phyloP scores from a whole-genome alignment of 306 rosid genomes.

The Citrullus mucosospermus region DNA sequence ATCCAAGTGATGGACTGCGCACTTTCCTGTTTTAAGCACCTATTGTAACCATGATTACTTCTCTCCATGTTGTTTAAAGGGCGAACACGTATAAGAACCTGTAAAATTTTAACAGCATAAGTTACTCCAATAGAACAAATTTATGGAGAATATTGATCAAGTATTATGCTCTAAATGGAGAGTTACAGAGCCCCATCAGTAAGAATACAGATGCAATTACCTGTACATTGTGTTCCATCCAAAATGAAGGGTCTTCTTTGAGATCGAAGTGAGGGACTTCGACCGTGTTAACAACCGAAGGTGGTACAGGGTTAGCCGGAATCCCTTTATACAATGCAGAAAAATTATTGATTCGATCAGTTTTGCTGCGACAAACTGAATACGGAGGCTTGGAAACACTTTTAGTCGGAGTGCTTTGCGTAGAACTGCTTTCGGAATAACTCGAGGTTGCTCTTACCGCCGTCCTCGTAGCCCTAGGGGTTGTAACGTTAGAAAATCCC shows the following conservation, averaged over 20 bases:
- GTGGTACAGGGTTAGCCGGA: constrained; percentile 31
- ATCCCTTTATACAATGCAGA: constrained; percentile 64
- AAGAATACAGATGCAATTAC: constrained; percentile 19
- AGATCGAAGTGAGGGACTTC: constrained; percentile 97
- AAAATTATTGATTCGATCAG: constrained; percentile 53
- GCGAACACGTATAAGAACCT: constrained; percentile 94
- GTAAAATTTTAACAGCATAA: constrained; percentile 3
- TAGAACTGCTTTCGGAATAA: constrained; percentile 62
- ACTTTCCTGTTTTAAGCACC: constrained; percentile 84
- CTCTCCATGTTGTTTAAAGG: constrained; percentile 85
- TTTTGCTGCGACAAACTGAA: constrained; percentile 47
- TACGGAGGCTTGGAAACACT: constrained; percentile 65
- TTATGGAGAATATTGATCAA: not conserved
- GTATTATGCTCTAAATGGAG: not conserved
- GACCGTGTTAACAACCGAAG: constrained; percentile 53
- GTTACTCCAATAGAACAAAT: constrained; percentile 2
- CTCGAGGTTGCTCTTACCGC: constrained; percentile 30
- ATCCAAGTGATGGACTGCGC: constrained; percentile 65
- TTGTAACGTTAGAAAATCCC: constrained; percentile 24
- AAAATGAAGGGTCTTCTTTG: constrained; percentile 82
- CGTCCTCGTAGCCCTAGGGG: constrained; percentile 46
- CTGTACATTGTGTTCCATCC: constrained; percentile 98
- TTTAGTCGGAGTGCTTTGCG: constrained; percentile 74
- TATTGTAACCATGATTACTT: constrained; percentile 45
- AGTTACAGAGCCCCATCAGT: not conserved